Evolutionary conservation across 2,329 filamentous ascomycete species (phyloP), one percentile per base, ranked within the genome.

Genomic region (Sporothrix protearum): DNA sequence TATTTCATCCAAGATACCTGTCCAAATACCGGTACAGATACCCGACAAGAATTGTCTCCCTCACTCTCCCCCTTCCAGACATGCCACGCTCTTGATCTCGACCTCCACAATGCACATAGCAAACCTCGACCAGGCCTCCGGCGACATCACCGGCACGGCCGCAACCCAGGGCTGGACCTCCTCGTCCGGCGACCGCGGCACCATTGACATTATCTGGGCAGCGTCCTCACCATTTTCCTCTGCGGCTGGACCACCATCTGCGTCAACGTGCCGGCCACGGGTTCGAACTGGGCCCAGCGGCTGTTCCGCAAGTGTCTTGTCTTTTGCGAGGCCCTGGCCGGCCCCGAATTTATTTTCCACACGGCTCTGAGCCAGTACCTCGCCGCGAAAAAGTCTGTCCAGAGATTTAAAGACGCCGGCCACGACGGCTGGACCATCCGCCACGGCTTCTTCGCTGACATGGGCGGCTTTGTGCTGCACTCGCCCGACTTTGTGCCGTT

Each of bases 401-500:
- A 76, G 69, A 76, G 76, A 10, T 59, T 72, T 70, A 71, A n/a
- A 53, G 73, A 51, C 2, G 51, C 63, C 42, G 22, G 70, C 2
- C 39, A 12, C 39, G 16, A 68, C 19, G 59, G 77, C 2, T 84
- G 82, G 82, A 82, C 79, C 0, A 10, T 57, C 33, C 66, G 66
- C 2, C 79, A 83, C 69, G 81, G 78, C 0, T 83, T 83, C 72
- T 82, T 79, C 68, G 81, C 78, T 3, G 80, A 83, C 66, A 82
- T 81, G 78, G 82, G 82, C 0, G 81, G 82, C 2, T 79, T 83
- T 83, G 0, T 42, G 7, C 66, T 68, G 8, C 68, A 77, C 10
- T 75, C 76, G 10, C 74, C 73, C 1, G 80, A 81, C n/a, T 77
- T 70, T 33, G 53, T 72, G 0, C 63, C 73, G 0, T 81, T 83